Evolutionary conservation across 2,329 filamentous ascomycete species (phyloP).

Genomic region (Xylariomycetidae sp.): DNA sequence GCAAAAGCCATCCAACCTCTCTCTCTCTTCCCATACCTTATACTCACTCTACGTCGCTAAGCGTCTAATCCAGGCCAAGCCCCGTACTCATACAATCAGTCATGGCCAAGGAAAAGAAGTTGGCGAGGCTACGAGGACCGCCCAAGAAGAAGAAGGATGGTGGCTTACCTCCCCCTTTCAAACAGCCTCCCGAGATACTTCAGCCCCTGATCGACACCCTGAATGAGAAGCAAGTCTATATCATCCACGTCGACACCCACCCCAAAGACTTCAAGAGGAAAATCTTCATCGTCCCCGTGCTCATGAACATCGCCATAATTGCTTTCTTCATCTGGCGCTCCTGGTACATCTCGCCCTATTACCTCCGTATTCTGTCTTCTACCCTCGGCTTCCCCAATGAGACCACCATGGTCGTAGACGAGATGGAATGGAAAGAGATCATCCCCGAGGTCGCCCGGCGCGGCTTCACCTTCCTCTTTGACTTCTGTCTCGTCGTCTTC

Average conservation of each 20-base stretch:
- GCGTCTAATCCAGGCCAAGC: too few species aligned
- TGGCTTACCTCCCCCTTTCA: conserved; percentile 61
- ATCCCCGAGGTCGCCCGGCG: conserved; percentile 54
- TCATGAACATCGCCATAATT: conserved; percentile 68
- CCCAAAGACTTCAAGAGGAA: conserved; percentile 69
- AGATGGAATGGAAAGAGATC: conserved; percentile 53
- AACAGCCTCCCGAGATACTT: conserved; percentile 57
- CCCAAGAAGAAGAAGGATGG: conserved; percentile 17
- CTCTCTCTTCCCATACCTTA: too few species aligned
- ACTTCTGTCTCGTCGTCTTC: conserved; percentile 65
- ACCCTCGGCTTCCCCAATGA: conserved; percentile 63
- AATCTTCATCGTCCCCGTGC: conserved; percentile 74
- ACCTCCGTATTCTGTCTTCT: conserved; percentile 62
- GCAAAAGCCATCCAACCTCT: too few species aligned
- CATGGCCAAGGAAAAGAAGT: too few species aligned
- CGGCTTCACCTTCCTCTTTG: conserved; percentile 63
- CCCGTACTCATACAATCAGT: too few species aligned
- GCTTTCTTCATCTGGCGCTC: conserved; percentile 63
- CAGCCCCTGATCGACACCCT: conserved; percentile 63
- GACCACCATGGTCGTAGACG: conserved; percentile 57
- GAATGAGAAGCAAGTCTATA: conserved; percentile 68
- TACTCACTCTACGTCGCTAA: too few species aligned
- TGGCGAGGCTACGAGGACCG: too few species aligned
- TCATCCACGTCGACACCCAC: conserved; percentile 75
- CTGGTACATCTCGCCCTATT: conserved; percentile 66